These are phyloP conservation scores for Fusarium sp. DNA, from an alignment of 2,329 filamentous ascomycete species.

Conservation along the genomic window DNA sequence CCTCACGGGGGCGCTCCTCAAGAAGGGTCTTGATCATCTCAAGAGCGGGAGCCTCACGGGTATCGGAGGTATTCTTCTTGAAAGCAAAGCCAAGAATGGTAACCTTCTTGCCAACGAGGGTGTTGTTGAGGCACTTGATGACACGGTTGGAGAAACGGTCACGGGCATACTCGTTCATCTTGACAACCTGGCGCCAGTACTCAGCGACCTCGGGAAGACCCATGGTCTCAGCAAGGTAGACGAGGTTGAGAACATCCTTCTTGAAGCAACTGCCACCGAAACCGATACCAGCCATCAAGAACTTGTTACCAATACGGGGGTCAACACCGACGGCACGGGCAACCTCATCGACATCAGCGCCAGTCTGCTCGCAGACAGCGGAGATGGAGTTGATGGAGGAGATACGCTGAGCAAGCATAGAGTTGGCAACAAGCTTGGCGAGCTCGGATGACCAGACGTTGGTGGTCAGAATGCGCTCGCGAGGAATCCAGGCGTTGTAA, in stretches of 20 bases:
- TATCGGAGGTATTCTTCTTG: constrained; percentile 82
- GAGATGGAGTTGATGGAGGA: constrained; percentile 83
- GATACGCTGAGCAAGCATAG: constrained; percentile 82
- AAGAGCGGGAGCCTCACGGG: constrained; percentile 74
- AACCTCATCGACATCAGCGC: constrained; percentile 79
- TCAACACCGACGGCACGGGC: constrained; percentile 74
- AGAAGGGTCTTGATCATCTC: constrained; percentile 73
- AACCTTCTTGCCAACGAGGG: constrained; percentile 74
- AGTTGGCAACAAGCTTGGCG: constrained; percentile 81
- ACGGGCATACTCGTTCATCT: constrained; percentile 80
- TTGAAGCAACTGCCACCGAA: constrained; percentile 86
- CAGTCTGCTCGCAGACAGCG: constrained; percentile 80
- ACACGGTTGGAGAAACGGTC: constrained; percentile 74
- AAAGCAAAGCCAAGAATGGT: constrained; percentile 79
- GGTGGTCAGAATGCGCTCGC: constrained; percentile 72
- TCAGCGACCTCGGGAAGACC: constrained; percentile 75
- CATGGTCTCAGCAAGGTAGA: constrained; percentile 77
- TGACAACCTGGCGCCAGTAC: constrained; percentile 79
- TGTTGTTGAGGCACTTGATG: constrained; percentile 73
- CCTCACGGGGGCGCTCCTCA: constrained; percentile 69
- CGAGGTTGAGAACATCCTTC: constrained; percentile 79
- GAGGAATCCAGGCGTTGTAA: constrained; percentile 77
- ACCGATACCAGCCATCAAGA: constrained; percentile 78
- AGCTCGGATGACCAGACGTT: constrained; percentile 83
- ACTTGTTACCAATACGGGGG: constrained; percentile 74